Base-by-base conservation (phyloP, 352 stramenopile genomes). In the Globisporangium cederbergense region DNA sequence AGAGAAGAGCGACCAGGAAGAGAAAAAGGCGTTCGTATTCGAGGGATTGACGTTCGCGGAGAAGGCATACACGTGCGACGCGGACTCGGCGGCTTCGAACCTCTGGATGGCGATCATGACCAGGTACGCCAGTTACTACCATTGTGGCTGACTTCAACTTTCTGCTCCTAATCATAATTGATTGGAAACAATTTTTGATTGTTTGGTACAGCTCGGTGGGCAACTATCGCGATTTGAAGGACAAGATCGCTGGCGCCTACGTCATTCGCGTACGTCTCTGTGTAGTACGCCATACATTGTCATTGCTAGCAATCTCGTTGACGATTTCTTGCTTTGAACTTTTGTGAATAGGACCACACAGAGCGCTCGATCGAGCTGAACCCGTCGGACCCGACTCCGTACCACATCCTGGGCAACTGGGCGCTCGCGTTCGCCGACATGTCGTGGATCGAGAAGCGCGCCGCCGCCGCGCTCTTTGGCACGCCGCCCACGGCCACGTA, bases 91-190 rank as follows among this genome's bases (percentile, higher is more conserved):
- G 14, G 67, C 75, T 2, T 72, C 78, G 10, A 90, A 90, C 69
- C 88, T 90, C 55, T 92, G 83, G 83, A 88, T 90, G 77, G 81
- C 71, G 53, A 90, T 90, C 55, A 77, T 92, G 70, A 87, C 72
- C 7, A 84, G 75, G 76, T 82, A 28, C 25, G 25, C 25, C 25
- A 2, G 25, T 28, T 1, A 28, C 25, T 28, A 28, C 25, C 25
- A 28, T 28, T 28, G 25, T 28, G 25, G 25, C 25, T 28, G 25
- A 28, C 25, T 28, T 28, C 25, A 28, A 28, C 25, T 28, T 28
- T 28, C 25, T 28, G 25, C 25, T 28, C 25, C 25, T 28, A 28
- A 28, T 28, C 25, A 28, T 28, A 7, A 52, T 58, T 51, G 16
- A 45, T 40, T 25, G 25, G 25, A 4, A 45, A 45, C 16, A 42